Percentiles rank a stretch among this genome's conserved stretches.
Evolutionary conservation across 108 stramenopile species (phyloP).

Genomic region (Seminavis robusta): DNA sequence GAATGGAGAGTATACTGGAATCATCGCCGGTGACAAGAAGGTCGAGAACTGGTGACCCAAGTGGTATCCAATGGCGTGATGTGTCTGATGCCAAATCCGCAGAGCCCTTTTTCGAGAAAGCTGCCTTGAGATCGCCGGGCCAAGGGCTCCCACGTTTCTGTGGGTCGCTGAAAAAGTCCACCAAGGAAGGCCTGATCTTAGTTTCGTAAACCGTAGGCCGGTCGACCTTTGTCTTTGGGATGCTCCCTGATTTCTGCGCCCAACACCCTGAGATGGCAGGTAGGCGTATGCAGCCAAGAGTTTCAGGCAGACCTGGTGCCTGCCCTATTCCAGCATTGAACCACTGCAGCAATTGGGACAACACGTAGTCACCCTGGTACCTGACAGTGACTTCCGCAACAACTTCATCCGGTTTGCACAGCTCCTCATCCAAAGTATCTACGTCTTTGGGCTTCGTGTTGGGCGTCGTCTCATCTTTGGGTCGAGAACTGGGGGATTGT

Average conservation of each 20-base stretch:
- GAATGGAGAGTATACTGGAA: constrained; percentile 46
- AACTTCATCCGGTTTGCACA: constrained; percentile 78
- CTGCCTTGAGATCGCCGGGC: constrained; percentile 58
- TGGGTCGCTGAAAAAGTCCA: constrained; percentile 76
- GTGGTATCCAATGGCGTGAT: constrained; percentile 41
- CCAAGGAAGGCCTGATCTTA: constrained; percentile 53
- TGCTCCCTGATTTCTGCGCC: constrained; percentile 22
- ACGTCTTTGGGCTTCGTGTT: constrained; percentile 3
- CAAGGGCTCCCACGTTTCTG: constrained; percentile 73
- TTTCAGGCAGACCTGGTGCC: constrained; percentile 69
- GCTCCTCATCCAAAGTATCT: constrained; percentile 3
- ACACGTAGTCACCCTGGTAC: constrained; percentile 81
- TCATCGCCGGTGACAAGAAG: constrained; percentile 82
- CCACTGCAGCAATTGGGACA: constrained; percentile 85
- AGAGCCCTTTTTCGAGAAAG: constrained; percentile 39
- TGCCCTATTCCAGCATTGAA: constrained; percentile 86
- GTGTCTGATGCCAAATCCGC: background rate
- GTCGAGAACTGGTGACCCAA: constrained; percentile 88
- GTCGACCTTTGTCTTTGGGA: constrained; percentile 1
- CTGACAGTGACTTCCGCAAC: constrained; percentile 65
- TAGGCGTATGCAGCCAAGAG: constrained; percentile 63
- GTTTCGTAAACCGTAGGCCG: constrained; percentile 24
- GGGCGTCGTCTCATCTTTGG: background rate
- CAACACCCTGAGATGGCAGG: constrained; percentile 61
- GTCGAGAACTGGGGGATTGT: background rate